Conservation (phyloP, 352 stramenopile genomes). For the Thalassiosira livingstoniorum region DNA sequence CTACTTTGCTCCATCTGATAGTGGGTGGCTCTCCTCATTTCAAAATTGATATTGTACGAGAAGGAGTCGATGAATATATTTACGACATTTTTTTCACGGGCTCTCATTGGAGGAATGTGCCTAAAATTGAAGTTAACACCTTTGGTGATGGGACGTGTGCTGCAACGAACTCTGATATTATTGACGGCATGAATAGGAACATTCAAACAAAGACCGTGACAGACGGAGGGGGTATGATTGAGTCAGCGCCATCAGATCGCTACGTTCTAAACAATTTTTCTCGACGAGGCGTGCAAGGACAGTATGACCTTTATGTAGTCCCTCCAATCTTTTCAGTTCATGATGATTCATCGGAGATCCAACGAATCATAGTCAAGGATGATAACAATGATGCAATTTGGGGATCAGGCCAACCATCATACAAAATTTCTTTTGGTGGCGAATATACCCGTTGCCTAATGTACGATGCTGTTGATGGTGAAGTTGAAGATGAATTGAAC, state of each 20-base stretch:
- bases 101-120: conserved; percentile 76
- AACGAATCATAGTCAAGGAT: conserved; percentile 79
- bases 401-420: conserved; percentile 61
- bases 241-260: conserved; percentile 32
- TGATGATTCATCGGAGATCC: conserved; percentile 68
- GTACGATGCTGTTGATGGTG: conserved; percentile 72
- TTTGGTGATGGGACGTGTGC: conserved; percentile 74
- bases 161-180: conserved; percentile 64
- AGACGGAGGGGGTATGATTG: conserved; percentile 73
- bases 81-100: conserved; percentile 86
- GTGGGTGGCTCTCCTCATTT: conserved; percentile 70
- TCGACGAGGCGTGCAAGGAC: conserved; percentile 22
- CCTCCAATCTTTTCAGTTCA: conserved; percentile 76
- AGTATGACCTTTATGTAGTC: conserved; percentile 59
- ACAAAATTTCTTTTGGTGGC: conserved; percentile 57
- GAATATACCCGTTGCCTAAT: conserved; percentile 67
- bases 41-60: conserved; percentile 60
- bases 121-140: conserved; percentile 67
- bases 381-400: conserved; percentile 57
- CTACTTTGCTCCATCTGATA: conserved; percentile 63
- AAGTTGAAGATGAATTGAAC: conserved; percentile 74
- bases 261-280: conserved; percentile 58
- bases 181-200: conserved; percentile 73
- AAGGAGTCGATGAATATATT: conserved; percentile 79
- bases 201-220: conserved; percentile 68